Percentiles rank a stretch among this genome's conserved stretches.
Conservation (phyloP, 257 asterid genomes). For the Ophiorrhiza pumila region DNA sequence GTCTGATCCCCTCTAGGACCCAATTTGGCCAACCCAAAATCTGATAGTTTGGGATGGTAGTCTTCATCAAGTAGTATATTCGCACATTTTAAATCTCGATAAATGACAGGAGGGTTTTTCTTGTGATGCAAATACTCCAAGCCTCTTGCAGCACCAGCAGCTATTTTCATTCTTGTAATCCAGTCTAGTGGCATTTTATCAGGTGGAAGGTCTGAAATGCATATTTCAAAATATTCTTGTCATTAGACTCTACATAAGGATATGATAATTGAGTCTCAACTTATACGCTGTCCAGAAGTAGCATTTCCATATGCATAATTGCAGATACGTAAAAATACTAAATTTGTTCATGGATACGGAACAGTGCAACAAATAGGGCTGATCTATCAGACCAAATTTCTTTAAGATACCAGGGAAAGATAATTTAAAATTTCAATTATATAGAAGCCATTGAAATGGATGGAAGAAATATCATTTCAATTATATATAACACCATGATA, state of each 20-base stretch:
- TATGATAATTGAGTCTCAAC: neutral
- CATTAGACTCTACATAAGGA: conserved; percentile 12
- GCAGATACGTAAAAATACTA: neutral
- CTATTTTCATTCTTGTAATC: conserved; percentile 79
- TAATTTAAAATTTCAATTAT: neutral
- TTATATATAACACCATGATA: neutral
- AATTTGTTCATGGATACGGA: neutral
- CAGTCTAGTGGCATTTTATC: conserved; percentile 61
- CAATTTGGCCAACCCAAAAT: conserved; percentile 74
- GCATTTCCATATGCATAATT: neutral
- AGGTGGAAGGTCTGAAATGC: conserved; percentile 54
- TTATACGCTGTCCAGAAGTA: neutral
- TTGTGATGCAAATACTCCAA: conserved; percentile 72
- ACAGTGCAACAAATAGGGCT: too few relatives aligned
- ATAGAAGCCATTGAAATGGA: neutral
- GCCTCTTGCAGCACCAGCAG: conserved; percentile 74
- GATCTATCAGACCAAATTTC: neutral
- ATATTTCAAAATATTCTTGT: conserved; percentile 6
- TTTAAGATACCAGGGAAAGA: neutral
- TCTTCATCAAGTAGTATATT: conserved; percentile 58
- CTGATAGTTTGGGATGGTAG: conserved; percentile 63
- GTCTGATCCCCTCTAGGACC: conserved; percentile 70
- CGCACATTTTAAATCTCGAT: conserved; percentile 64
- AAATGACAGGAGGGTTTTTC: conserved; percentile 74
- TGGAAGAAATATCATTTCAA: neutral